Base-by-base conservation (phyloP, 495 filamentous ascomycete genomes). In the Hamigera avellanea region DNA sequence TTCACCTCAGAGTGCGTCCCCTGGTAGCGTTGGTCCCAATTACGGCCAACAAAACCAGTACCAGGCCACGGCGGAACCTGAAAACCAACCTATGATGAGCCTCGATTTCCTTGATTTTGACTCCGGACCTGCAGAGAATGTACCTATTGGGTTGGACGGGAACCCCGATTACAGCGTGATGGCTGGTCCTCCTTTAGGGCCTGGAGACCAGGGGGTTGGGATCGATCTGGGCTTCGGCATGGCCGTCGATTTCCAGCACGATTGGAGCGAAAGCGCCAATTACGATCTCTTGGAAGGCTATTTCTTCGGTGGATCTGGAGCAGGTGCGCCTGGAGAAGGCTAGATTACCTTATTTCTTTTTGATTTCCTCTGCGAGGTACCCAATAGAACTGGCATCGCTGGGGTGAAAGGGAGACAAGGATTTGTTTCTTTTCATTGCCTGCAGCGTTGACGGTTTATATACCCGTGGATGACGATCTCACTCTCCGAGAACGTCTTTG, bases 261-360 rank as follows among this genome's bases (percentile, higher is more conserved):
- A 89, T 54, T 86, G 81, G 62, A 79, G 73, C 40, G 85, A 89
- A 33, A 82, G 80, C 16, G 67, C 72, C 39, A 80, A 80, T 38
- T 72, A 89, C 46, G 86, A 93, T 69, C 57, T 94, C 19, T 83
- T 94, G 54, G 84, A 93, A 56, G 87, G 85, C 0, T 93, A 89
- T 54, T 95, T 89, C 64, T 95, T 95, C 62, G 87, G 87, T 14
- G 62, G 62, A 16, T 53, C 52, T 25, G 61, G 61, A 16, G 39
- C 46, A 26, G 59, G 56, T 23, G 45, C 55, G 28, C 32, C 51
- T 32, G 54, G 56, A 14, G 45, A 52, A 48, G 37, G 36, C 23
- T 54, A 42, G 23, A 12, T 19, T 41, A 15, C 14, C 19, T 31
- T 23, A 15, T 19, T 21, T 26, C 33, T 38, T 35, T 37, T 36